Evolutionary conservation across 2,329 filamentous ascomycete species (phyloP).

Genomic region (Aureobasidium subglaciale): DNA sequence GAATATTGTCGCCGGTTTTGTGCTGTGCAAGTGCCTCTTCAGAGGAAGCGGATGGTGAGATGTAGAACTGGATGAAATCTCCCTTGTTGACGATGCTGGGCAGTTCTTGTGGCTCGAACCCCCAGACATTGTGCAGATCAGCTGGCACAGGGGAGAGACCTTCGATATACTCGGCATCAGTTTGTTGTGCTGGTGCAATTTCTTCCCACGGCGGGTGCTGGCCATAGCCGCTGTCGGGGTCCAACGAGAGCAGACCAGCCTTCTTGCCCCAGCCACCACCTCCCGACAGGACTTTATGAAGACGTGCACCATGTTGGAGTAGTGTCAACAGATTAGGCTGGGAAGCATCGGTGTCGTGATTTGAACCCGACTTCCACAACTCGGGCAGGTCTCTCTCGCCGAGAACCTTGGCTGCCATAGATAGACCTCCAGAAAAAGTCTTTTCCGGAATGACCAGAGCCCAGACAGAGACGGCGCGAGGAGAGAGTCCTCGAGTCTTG

Average conservation of each 20-base stretch:
- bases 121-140: slow-evolving; percentile 21
- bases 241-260: slow-evolving; percentile 69
- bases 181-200: background rate
- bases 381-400: background rate
- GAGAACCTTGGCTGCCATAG: background rate
- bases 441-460: slow-evolving; percentile 55
- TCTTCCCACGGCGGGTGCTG: background rate
- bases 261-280: slow-evolving; percentile 81
- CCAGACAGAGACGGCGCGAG: slow-evolving; percentile 59
- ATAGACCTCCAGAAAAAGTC: background rate
- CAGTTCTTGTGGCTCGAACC: slow-evolving; percentile 29
- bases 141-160: slow-evolving; percentile 8
- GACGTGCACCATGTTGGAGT: slow-evolving; percentile 28
- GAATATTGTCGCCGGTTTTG: slow-evolving; percentile 28
- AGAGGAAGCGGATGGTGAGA: slow-evolving; percentile 22
- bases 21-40: background rate
- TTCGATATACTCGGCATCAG: background rate
- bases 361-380: background rate
- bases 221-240: slow-evolving; percentile 51
- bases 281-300: slow-evolving; percentile 59
- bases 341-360: background rate
- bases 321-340: background rate
- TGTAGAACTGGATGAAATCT: slow-evolving; percentile 61
- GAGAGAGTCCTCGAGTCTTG: slow-evolving; percentile 32
- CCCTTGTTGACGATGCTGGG: slow-evolving; percentile 55